These are phyloP conservation scores for Pythium scleroteichum DNA, from an alignment of 352 stramenopile species.

Conservation along the genomic window DNA sequence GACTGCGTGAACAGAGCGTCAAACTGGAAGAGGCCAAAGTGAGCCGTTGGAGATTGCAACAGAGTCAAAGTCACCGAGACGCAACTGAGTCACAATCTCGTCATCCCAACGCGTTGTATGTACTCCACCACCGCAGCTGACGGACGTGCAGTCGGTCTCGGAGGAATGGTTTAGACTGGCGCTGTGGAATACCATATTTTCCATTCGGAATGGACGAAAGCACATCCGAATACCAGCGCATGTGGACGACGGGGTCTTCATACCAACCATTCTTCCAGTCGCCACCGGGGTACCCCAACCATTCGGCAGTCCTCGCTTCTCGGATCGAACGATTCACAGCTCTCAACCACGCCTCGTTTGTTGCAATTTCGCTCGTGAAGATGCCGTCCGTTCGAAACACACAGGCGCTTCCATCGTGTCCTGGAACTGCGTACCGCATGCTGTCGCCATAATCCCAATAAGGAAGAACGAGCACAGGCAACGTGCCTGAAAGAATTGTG, in stretches of 20 bases:
- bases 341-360: background rate
- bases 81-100: background rate
- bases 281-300: constrained; percentile 15
- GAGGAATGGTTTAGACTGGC: constrained; percentile 21
- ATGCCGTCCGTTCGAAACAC: constrained; percentile 16
- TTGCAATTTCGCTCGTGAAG: background rate
- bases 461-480: constrained; percentile 29
- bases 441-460: constrained; percentile 22
- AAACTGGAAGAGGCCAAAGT: constrained; percentile 30
- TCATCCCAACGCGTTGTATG: constrained; percentile 18
- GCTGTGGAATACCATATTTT: background rate
- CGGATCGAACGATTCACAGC: constrained; percentile 9
- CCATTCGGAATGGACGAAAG: constrained; percentile 6
- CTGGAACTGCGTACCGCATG: constrained; percentile 16
- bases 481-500: constrained; percentile 4
- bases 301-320: constrained; percentile 22
- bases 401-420: constrained; percentile 24
- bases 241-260: background rate
- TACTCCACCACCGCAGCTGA: background rate
- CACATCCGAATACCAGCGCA: constrained; percentile 27
- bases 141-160: background rate
- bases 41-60: constrained; percentile 25
- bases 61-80: background rate
- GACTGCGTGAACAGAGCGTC: constrained; percentile 1
- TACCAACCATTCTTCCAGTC: constrained; percentile 37